Percentiles rank a stretch among this genome's conserved stretches.
Conservation (phyloP, 1,139 yeast species). For the Hemisphaericaspora lyxosophila region DNA sequence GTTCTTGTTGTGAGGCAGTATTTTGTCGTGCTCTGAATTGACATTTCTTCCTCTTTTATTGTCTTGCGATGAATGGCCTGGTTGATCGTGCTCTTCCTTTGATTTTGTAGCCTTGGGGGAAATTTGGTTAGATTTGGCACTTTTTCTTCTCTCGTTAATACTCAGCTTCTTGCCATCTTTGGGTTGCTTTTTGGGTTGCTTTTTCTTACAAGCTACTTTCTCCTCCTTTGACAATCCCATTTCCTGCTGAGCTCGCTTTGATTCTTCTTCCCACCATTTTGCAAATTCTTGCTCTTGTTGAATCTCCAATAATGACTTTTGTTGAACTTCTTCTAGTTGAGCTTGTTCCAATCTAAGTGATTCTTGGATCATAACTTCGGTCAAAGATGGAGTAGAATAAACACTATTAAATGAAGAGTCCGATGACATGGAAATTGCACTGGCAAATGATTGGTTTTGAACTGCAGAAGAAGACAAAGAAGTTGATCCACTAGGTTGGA, state of each 20-base stretch:
- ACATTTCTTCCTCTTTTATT: background rate
- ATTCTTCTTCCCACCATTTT: constrained; percentile 79
- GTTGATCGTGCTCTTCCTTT: too few species aligned
- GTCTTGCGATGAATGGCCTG: too few species aligned
- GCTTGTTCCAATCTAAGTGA: constrained; percentile 43
- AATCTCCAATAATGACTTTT: constrained; percentile 60
- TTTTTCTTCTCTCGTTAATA: background rate
- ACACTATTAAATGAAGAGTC: constrained; percentile 12
- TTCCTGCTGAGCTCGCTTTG: constrained; percentile 55
- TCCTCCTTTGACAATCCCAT: constrained; percentile 18
- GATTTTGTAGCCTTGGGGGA: background rate
- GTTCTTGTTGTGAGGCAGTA: constrained; percentile 2
- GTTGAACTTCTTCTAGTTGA: constrained; percentile 27
- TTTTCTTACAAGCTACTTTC: constrained; percentile 6
- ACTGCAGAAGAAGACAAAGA: too few species aligned
- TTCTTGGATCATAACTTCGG: constrained; percentile 46
- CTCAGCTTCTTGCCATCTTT: constrained; percentile 3
- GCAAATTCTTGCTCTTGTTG: constrained; percentile 81
- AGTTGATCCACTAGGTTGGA: background rate
- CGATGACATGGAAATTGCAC: constrained; percentile 6
- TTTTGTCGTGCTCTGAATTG: background rate
- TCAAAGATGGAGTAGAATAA: constrained; percentile 26
- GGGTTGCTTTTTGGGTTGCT: constrained; percentile 3
- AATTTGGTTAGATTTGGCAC: background rate
- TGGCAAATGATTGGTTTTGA: constrained; percentile 2